Percentiles rank a stretch among this genome's conserved stretches.
Evolutionary conservation across 495 filamentous ascomycete species (phyloP).

Genomic region (Hypoxylon rickii): DNA sequence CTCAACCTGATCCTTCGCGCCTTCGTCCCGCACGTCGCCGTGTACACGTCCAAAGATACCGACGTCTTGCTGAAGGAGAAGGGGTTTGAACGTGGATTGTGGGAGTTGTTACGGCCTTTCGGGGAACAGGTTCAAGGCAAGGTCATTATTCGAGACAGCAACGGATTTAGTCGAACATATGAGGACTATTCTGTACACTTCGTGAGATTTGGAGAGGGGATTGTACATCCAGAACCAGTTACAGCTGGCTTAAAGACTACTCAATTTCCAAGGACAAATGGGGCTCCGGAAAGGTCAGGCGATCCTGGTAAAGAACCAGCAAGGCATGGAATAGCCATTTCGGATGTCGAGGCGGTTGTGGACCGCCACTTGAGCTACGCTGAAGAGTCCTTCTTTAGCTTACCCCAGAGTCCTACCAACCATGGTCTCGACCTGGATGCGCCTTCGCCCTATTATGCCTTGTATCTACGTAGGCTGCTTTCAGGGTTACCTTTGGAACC

Average conservation of each 20-base stretch:
- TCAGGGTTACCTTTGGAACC: conserved; percentile 75
- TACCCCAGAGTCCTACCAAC: conserved; percentile 45
- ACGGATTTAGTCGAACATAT: conserved; percentile 77
- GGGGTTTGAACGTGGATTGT: conserved; percentile 79
- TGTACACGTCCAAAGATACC: conserved; percentile 82
- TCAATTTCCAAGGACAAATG: conserved; percentile 34
- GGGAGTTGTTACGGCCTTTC: conserved; percentile 85
- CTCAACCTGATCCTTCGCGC: conserved; percentile 76
- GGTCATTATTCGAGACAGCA: conserved; percentile 86
- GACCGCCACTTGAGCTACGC: conserved; percentile 57
- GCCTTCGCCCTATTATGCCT: conserved; percentile 70
- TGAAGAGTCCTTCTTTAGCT: conserved; percentile 51
- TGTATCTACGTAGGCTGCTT: conserved; percentile 82
- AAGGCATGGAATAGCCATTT: conserved; percentile 27
- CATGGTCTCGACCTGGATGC: conserved; percentile 44
- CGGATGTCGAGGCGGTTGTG: conserved; percentile 56
- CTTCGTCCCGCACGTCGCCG: conserved; percentile 84
- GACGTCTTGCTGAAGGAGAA: conserved; percentile 81
- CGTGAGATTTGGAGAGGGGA: conserved; percentile 64
- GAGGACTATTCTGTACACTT: conserved; percentile 93
- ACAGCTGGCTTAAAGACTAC: conserved; percentile 42
- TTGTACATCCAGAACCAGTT: conserved; percentile 55
- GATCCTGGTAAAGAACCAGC: conserved; percentile 18
- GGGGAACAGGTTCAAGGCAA: conserved; percentile 89
- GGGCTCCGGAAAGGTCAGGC: conserved; percentile 18